Percentiles rank a stretch among this genome's conserved stretches.
phyloP scores from a whole-genome alignment of 345 rosid species.

The Bruguiera sexangula region DNA sequence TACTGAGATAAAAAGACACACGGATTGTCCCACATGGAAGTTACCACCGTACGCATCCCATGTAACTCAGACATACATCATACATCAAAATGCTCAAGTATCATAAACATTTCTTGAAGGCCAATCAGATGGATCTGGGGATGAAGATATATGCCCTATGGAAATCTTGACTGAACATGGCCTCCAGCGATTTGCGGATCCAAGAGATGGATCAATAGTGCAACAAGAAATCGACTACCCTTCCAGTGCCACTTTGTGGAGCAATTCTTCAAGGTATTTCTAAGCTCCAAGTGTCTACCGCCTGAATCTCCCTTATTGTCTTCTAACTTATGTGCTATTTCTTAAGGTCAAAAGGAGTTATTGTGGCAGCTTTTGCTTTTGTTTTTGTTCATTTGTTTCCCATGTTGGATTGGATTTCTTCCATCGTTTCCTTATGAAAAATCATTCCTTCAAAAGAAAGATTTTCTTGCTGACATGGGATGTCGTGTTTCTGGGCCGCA shows the following conservation, averaged over 20 bases:
- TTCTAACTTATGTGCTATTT: too few relatives aligned
- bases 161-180: conserved; percentile 37
- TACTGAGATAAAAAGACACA: conserved; percentile 6
- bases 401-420: background rate
- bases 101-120: conserved; percentile 22
- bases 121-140: conserved; percentile 73
- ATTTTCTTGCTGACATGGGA: conserved; percentile 22
- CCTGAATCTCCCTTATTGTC: too few relatives aligned
- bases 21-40: background rate
- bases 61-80: background rate
- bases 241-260: conserved; percentile 49
- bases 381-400: background rate
- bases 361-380: background rate
- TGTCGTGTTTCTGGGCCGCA: conserved; percentile 14
- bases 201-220: conserved; percentile 37
- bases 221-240: conserved; percentile 50
- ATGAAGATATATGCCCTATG: conserved; percentile 55
- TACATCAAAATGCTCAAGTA: too few relatives aligned
- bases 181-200: conserved; percentile 33
- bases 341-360: background rate
- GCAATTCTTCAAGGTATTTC: conserved; percentile 73
- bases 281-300: background rate
- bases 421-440: background rate
- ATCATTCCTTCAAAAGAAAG: conserved; percentile 5
- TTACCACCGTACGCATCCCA: conserved; percentile 8